These are phyloP conservation scores for Leccinum truebloodii DNA, from an alignment of 768 basidiomycete genomes.

Conservation along the genomic window DNA sequence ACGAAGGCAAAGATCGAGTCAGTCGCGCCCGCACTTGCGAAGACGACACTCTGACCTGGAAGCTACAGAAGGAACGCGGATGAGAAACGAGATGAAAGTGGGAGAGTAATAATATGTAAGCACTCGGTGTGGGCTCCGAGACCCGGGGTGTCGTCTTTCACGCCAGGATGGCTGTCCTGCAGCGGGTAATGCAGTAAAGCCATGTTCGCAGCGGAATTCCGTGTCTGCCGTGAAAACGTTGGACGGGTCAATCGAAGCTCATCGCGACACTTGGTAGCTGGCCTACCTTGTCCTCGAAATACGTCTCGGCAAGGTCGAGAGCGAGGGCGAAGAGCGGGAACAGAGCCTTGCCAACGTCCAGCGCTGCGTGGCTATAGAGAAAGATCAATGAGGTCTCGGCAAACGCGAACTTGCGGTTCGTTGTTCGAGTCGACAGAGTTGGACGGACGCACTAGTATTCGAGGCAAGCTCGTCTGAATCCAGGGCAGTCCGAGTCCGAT, in stretches of 20 bases:
- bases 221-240: conserved; percentile 42
- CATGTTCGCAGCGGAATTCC: conserved; percentile 64
- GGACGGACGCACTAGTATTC: conserved; percentile 59
- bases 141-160: conserved; percentile 69
- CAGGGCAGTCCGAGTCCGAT: conserved; percentile 47
- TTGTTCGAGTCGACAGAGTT: not conserved
- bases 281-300: conserved; percentile 65
- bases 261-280: not conserved
- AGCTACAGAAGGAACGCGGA: conserved; percentile 30
- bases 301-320: conserved; percentile 57
- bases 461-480: conserved; percentile 59
- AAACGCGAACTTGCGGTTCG: not conserved
- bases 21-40: not conserved
- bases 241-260: not conserved
- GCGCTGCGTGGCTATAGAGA: conserved; percentile 48
- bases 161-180: conserved; percentile 46
- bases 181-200: conserved; percentile 75
- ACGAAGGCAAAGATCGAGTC: not conserved
- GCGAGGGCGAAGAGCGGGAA: conserved; percentile 75
- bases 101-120: not conserved
- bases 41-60: conserved; percentile 35
- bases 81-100: not conserved
- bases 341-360: conserved; percentile 53
- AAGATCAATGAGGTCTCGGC: conserved; percentile 25
- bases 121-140: conserved; percentile 85